These are phyloP conservation scores for Megacollybia marginata DNA, from an alignment of 768 basidiomycete genomes.

Conservation along the genomic window DNA sequence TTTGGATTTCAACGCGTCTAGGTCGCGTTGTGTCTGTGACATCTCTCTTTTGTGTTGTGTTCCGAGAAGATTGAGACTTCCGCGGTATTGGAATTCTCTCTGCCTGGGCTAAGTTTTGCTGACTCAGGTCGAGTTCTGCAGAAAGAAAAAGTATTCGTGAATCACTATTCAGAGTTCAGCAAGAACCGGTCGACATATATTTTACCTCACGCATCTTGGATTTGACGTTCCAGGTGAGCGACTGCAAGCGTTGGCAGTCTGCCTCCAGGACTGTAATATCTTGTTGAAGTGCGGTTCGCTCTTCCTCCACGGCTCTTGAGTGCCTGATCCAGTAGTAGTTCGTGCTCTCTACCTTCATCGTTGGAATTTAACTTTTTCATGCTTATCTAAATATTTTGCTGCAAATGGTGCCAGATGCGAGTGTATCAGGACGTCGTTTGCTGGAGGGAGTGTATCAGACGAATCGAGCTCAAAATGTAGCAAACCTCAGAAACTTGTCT, in stretches of 20 bases:
- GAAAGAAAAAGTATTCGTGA: conserved; percentile 26
- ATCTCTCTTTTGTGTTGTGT: conserved; percentile 64
- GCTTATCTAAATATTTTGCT: no score
- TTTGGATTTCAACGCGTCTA: conserved; percentile 42
- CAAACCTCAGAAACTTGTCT: no score
- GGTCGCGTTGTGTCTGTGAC: conserved; percentile 48
- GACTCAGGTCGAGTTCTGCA: conserved; percentile 32
- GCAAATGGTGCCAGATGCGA: no score
- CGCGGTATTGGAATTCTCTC: conserved; percentile 54
- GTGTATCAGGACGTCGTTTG: no score
- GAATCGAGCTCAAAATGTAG: no score
- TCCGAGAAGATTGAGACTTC: conserved; percentile 58
- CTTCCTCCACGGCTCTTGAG: conserved; percentile 37
- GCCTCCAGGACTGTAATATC: conserved; percentile 54
- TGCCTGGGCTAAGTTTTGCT: conserved; percentile 37
- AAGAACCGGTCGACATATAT: conserved; percentile 1
- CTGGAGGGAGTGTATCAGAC: no score
- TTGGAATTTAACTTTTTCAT: no score
- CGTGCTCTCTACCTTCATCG: no score
- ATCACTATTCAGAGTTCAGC: conserved; percentile 35
- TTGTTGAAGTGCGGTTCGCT: conserved; percentile 45
- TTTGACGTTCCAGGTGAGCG: conserved; percentile 57
- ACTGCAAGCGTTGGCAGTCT: conserved; percentile 56
- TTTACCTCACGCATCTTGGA: conserved; percentile 48
- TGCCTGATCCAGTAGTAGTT: no score